Percentiles rank a stretch among this genome's conserved stretches.
phyloP scores from a whole-genome alignment of 306 rosid species.

The Rubus idaeus region DNA sequence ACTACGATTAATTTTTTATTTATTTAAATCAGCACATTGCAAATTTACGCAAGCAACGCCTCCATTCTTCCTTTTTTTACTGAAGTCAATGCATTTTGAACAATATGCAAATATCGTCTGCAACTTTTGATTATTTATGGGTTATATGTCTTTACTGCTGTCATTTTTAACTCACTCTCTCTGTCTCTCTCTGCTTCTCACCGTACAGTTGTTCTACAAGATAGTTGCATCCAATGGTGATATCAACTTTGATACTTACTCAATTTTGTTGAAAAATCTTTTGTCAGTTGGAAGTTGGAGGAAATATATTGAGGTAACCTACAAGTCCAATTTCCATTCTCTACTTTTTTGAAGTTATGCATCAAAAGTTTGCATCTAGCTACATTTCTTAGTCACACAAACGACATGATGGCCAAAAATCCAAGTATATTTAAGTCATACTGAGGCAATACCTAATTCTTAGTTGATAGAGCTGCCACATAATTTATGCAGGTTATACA shows the following conservation, averaged over 20 bases:
- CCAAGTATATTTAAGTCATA: neutral
- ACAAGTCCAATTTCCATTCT: neutral
- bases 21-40: neutral
- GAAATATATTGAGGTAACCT: slow-evolving; percentile 80
- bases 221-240: slow-evolving; percentile 65
- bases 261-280: slow-evolving; percentile 83
- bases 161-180: slow-evolving; percentile 1
- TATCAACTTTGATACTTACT: slow-evolving; percentile 62
- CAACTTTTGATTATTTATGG: neutral
- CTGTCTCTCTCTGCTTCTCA: slow-evolving; percentile 9
- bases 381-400: slow-evolving; percentile 19
- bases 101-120: neutral
- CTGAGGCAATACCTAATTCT: neutral
- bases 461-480: neutral
- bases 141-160: neutral
- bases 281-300: slow-evolving; percentile 88
- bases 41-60: neutral
- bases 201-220: slow-evolving; percentile 77
- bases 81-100: slow-evolving; percentile 2
- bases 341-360: slow-evolving; percentile 6
- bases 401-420: neutral
- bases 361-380: neutral
- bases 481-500: neutral
- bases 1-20: neutral
- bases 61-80: neutral